phyloP scores from a whole-genome alignment of 1,284 basidiomycete species.

The Rhizoctonia solani region DNA sequence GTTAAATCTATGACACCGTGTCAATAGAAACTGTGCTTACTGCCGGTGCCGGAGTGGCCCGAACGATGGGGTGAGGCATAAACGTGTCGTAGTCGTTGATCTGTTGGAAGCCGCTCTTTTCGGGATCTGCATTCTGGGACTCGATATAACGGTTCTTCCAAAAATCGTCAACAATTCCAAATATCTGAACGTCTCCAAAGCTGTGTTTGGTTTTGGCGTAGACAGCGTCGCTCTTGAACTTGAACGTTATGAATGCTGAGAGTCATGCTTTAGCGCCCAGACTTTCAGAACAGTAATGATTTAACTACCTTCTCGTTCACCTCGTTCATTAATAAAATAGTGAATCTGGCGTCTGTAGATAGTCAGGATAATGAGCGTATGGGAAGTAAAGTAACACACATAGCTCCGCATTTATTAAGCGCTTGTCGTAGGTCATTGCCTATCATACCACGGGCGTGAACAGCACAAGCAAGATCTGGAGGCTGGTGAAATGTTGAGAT shows the following conservation, averaged over 20 bases:
- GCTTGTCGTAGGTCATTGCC: slow-evolving; percentile 23
- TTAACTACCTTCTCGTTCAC: slow-evolving; percentile 20
- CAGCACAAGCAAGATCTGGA: slow-evolving; percentile 31
- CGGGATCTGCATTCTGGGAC: slow-evolving; percentile 27
- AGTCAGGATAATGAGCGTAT: not conserved
- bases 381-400: not conserved
- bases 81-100: slow-evolving; percentile 26
- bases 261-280: not conserved
- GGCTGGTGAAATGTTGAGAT: slow-evolving; percentile 6
- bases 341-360: slow-evolving; percentile 15
- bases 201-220: slow-evolving; percentile 31
- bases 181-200: slow-evolving; percentile 26
- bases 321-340: slow-evolving; percentile 22
- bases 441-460: slow-evolving; percentile 21
- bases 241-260: slow-evolving; percentile 27
- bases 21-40: not conserved
- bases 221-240: slow-evolving; percentile 31
- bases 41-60: slow-evolving; percentile 3
- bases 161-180: slow-evolving; percentile 26
- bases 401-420: slow-evolving; percentile 27
- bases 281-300: not conserved
- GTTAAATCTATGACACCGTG: not conserved
- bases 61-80: slow-evolving; percentile 24
- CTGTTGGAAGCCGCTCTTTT: slow-evolving; percentile 16
- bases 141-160: slow-evolving; percentile 30